Evolutionary conservation across 257 asterid genomes (phyloP).

Genomic region (Solanum piurae): DNA sequence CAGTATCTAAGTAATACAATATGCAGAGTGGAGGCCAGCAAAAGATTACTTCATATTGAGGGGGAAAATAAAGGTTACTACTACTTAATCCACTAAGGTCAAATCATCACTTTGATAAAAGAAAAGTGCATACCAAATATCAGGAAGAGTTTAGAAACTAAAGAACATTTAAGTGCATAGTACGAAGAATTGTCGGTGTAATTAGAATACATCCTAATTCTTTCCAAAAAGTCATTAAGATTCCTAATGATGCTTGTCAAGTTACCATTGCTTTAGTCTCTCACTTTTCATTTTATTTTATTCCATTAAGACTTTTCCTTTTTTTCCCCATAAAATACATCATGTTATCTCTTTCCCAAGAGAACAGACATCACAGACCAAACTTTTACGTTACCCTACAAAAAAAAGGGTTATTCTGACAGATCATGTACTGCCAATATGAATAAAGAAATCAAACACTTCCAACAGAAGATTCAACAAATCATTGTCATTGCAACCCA

Average conservation of each 20-base stretch:
- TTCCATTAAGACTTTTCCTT: constrained; percentile 9
- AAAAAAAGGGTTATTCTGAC: constrained; percentile 6
- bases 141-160: constrained; percentile 1
- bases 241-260: neutral
- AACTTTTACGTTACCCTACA: constrained; percentile 15
- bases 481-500: neutral
- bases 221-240: neutral
- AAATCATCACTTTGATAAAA: constrained; percentile 20
- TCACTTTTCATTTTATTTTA: constrained; percentile 22
- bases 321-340: constrained; percentile 20
- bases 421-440: neutral
- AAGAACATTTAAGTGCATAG: neutral
- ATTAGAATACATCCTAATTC: neutral
- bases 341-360: constrained; percentile 14
- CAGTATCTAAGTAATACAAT: neutral
- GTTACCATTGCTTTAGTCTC: constrained; percentile 26
- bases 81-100: constrained; percentile 4
- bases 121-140: constrained; percentile 28
- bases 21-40: constrained; percentile 1
- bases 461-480: neutral
- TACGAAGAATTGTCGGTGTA: neutral
- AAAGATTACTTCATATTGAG: neutral
- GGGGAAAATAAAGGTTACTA: neutral
- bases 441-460: neutral
- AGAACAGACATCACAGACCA: constrained; percentile 11